These are phyloP conservation scores for Citrus hindsii DNA, from an alignment of 345 rosid genomes.

Conservation along the genomic window DNA sequence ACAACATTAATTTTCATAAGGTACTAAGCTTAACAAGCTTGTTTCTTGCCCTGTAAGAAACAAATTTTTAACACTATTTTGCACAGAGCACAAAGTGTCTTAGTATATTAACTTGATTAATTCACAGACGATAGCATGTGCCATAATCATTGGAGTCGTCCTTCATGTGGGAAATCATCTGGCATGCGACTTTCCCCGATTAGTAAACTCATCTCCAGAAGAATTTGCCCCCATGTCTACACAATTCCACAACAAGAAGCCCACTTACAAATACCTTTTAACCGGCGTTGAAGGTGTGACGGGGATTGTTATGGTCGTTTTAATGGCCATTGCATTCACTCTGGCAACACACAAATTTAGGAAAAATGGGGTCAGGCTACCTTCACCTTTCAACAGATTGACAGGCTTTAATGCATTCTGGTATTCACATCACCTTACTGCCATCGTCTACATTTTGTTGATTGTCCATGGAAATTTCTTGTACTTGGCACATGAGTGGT, in stretches of 20 bases:
- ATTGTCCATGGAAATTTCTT: conserved; percentile 75
- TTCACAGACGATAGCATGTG: conserved; percentile 70
- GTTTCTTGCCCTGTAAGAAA: not conserved
- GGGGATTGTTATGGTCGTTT: conserved; percentile 70
- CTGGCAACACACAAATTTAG: conserved; percentile 71
- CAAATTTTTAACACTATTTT: not conserved
- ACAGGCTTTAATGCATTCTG: conserved; percentile 97
- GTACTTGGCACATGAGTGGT: conserved; percentile 63
- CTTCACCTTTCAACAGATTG: conserved; percentile 70
- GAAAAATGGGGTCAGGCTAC: conserved; percentile 64
- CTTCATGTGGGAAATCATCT: conserved; percentile 77
- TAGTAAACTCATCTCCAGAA: conserved; percentile 51
- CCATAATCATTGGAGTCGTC: conserved; percentile 58
- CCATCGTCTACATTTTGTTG: conserved; percentile 73
- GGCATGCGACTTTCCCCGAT: conserved; percentile 79
- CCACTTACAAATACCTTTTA: conserved; percentile 63
- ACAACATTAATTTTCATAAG: conserved; percentile 92
- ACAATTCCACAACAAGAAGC: conserved; percentile 48
- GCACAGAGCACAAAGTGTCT: not conserved
- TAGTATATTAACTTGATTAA: not conserved
- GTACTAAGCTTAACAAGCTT: conserved; percentile 24
- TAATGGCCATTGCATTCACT: conserved; percentile 59
- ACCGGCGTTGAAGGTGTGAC: conserved; percentile 69
- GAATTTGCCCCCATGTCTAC: conserved; percentile 57
- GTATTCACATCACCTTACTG: conserved; percentile 92